These are phyloP conservation scores for Fusarium mundagurra DNA, from an alignment of 2,329 filamentous ascomycete genomes.

Conservation along the genomic window DNA sequence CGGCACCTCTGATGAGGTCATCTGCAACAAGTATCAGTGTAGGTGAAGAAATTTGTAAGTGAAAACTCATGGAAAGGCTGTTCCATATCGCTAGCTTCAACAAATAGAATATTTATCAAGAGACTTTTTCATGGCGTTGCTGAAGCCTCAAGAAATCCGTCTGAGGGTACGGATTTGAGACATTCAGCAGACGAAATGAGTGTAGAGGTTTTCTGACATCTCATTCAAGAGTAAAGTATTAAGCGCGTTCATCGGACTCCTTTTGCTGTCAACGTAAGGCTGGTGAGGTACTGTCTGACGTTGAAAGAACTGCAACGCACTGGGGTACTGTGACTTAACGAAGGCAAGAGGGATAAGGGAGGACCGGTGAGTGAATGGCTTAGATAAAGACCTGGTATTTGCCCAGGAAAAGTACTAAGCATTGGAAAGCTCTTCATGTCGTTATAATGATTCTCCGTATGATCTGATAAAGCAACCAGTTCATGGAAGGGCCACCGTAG, in stretches of 20 bases:
- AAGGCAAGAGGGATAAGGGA: no score
- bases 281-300: not conserved
- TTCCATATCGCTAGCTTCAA: not conserved
- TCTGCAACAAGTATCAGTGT: no score
- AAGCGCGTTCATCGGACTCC: not conserved
- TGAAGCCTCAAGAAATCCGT: not conserved
- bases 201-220: fast-evolving
- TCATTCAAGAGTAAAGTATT: not conserved
- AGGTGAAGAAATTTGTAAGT: not conserved
- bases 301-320: not conserved
- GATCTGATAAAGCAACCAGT: not conserved
- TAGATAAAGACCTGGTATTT: no score
- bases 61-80: not conserved
- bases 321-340: no score
- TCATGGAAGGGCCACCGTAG: not conserved
- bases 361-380: no score
- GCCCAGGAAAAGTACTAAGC: no score
- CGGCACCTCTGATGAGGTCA: not conserved
- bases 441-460: no score
- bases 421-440: no score
- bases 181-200: not conserved
- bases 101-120: not conserved
- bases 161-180: not conserved
- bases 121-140: not conserved
- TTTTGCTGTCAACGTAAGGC: not conserved